Conservation (phyloP, 192 early-diverging fungal species). For the Backusella westeae region DNA sequence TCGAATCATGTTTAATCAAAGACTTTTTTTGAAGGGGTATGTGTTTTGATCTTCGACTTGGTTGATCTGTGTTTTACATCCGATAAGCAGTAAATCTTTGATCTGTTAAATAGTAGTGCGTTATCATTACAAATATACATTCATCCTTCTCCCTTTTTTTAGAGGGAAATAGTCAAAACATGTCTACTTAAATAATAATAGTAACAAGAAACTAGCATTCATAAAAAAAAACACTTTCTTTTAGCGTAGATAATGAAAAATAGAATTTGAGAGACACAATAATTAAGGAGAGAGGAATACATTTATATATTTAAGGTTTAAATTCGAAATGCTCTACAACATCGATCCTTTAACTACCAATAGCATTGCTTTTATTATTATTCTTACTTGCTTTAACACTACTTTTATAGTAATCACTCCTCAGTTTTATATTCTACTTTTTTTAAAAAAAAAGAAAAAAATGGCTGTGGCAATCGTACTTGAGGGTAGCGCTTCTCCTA, state of each 20-base stretch:
- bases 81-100: no score
- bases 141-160: no score
- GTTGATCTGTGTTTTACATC: no score
- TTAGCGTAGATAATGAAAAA: not conserved
- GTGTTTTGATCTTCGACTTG: no score
- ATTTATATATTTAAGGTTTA: not conserved
- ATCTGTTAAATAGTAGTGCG: no score
- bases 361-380: not conserved
- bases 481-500: not conserved
- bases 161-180: not conserved
- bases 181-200: not conserved
- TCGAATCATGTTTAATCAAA: no score
- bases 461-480: not conserved
- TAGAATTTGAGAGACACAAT: not conserved
- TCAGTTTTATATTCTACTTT: not conserved
- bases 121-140: no score
- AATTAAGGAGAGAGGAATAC: not conserved
- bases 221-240: no score
- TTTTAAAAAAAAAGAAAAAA: no score
- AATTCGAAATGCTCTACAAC: not conserved
- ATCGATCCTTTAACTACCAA: not conserved
- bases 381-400: not conserved
- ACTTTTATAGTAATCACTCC: not conserved
- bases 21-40: no score
- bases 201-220: no score